Evolutionary conservation across 164 flowering plant genomes (phyloP), one percentile per base, ranked within the genome.

Genomic region (Echeveria elegans): DNA sequence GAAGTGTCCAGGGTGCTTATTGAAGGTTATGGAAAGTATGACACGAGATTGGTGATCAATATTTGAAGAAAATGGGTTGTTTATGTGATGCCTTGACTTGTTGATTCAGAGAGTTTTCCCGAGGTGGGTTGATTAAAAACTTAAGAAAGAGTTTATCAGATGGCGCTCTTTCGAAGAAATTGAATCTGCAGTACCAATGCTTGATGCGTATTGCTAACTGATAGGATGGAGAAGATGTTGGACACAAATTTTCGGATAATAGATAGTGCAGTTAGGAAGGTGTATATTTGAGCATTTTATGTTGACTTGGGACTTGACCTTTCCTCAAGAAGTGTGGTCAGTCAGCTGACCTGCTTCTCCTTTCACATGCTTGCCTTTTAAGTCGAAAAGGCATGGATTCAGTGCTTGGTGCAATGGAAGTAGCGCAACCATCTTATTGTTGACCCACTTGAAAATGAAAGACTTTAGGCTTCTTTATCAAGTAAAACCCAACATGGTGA

Each of bases 31-130:
- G 89, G 81, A 29, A 76, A 76, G 28, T 73, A 61, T 56, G 66
- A 66, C 68, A 81, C 81, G 89, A 85, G 74, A 83, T 87, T 68
- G 74, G 74, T 48, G 47, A n/a, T n/a, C n/a, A 66, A 45, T 83
- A 85, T 52, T 23, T 81, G 76, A 81, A 80, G 75, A 78, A 68
- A 59, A 87, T 87, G 92, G 79, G 85, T 1, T 79, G 83, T 74
- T 62, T 58, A 12, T 84, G 80, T 66, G 82, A 85, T 52, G 68
- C 70, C 9, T 14, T 73, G 47, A 87, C 86, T 60, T 87, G 80
- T 78, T 87, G 58, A 82, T 81, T 21, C 70, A n/a, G 50, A 64
- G 89, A 79, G 70, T 83, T 74, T 75, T 75, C 89, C 0, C 74
- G 71, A 53, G 85, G 75, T 28, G 83, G 87, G 60, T 76, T 85